These are phyloP conservation scores for Agarophyton chilense DNA, from an alignment of 23 red algal species.

Conservation along the genomic window DNA sequence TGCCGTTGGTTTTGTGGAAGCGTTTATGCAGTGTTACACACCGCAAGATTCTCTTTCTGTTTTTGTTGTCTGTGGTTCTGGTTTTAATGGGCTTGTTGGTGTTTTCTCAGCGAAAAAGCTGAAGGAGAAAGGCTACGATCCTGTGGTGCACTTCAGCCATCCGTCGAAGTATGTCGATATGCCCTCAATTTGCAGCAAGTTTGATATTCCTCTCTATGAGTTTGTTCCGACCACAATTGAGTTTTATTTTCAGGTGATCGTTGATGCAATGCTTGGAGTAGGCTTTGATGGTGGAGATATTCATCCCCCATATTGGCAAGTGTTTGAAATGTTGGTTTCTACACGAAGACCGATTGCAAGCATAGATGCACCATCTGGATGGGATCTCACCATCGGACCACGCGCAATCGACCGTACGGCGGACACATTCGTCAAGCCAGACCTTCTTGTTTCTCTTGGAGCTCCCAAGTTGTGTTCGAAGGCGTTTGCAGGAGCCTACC, in stretches of 20 bases:
- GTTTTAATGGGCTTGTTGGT: slow-evolving; percentile 58
- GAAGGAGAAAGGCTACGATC: slow-evolving; percentile 40
- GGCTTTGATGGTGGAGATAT: slow-evolving; percentile 73
- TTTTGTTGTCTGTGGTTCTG: slow-evolving; percentile 49
- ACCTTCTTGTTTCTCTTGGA: slow-evolving; percentile 80
- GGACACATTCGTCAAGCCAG: slow-evolving; percentile 77
- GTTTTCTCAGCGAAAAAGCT: slow-evolving; percentile 17
- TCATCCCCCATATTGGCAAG: slow-evolving; percentile 37
- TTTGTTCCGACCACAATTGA: slow-evolving; percentile 87
- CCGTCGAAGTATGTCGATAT: slow-evolving; percentile 30
- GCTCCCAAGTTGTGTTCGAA: slow-evolving; percentile 73
- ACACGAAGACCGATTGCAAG: slow-evolving; percentile 64
- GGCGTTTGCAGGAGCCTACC: slow-evolving; percentile 71
- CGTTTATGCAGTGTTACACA: slow-evolving; percentile 48
- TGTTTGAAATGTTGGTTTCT: slow-evolving; percentile 66
- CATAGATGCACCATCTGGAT: slow-evolving; percentile 85
- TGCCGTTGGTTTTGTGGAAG: slow-evolving; percentile 42
- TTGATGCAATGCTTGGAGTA: slow-evolving; percentile 82
- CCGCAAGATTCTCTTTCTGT: not conserved
- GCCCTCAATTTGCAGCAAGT: slow-evolving; percentile 1
- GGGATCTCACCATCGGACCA: slow-evolving; percentile 76
- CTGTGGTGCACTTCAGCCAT: slow-evolving; percentile 32
- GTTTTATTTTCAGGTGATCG: slow-evolving; percentile 80
- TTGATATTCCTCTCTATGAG: slow-evolving; percentile 46
- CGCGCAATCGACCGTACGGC: slow-evolving; percentile 56